Evolutionary conservation across 805 yeast species (phyloP), one percentile per base, ranked within the genome.

Genomic region (Nakazawaea molendinolei): DNA sequence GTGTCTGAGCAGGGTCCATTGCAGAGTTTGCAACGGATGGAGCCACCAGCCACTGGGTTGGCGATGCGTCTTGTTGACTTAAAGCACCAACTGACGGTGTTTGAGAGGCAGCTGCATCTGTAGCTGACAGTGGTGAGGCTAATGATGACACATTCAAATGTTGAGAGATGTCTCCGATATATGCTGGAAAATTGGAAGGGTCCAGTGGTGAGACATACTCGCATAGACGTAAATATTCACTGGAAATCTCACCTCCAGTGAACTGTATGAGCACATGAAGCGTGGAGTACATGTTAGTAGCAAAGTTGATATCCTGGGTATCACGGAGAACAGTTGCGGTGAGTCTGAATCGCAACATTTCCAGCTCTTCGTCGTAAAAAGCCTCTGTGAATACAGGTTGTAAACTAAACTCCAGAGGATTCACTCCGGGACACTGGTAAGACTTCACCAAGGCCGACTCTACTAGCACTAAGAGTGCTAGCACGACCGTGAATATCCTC

Each of bases 261-360:
- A 65, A 71, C 31, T 57, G 58, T 7, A 71, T 51, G 24, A 58
- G 56, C 9, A 69, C 67, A 36, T 69, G 73, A 28, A 73, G 49
- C 2, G 76, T 69, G 8, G 78, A 69, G 47, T 52, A 71, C 43
- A 53, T 60, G 49, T 71, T 70, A 1, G 76, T 65, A 3, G 63
- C 51, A 2, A 44, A 8, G 44, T 73, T 63, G 22, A 70, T 69
- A 41, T 72, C 78, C 10, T 55, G 44, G 8, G 71, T 62, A 16
- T 44, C 36, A 6, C 36, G 41, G 8, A 46, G 26, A 4, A 56
- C 52, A 26, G 44, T 33, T 7, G 41, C 15, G 17, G 33, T 12
- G 20, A 44, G n/a, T 23, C 37, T 21, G 39, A 41, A 42, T 23
- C 25, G 9, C 9, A 45, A 14, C 20, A 35, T n/a, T 22, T 34